A percentile compares a stretch with the other conserved stretches of the same genome.
Evolutionary conservation across 2,329 filamentous ascomycete genomes (phyloP).

Genomic region (Trichophyton verrucosum): DNA sequence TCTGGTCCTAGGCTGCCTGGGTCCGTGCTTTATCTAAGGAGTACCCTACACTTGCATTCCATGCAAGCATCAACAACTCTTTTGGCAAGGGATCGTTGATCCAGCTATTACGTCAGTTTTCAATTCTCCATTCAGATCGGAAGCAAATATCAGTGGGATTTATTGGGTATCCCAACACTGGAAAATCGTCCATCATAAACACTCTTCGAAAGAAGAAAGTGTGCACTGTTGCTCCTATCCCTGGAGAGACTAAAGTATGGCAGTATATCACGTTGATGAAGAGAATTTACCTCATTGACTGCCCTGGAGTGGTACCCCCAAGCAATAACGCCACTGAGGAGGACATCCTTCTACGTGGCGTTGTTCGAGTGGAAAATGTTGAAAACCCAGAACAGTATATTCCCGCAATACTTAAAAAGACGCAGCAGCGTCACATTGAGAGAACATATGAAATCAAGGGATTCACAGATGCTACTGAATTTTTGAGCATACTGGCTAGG

Average conservation of each 20-base stretch:
- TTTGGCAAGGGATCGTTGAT: constrained; percentile 96
- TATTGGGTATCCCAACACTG: constrained; percentile 83
- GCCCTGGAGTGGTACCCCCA: constrained; percentile 88
- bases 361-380: constrained; percentile 90
- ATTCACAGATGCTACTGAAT: constrained; percentile 64
- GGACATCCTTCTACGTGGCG: constrained; percentile 79
- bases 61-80: constrained; percentile 85
- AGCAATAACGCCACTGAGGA: constrained; percentile 71
- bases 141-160: constrained; percentile 92
- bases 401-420: constrained; percentile 62
- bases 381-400: constrained; percentile 96
- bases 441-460: constrained; percentile 81
- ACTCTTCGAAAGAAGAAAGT: constrained; percentile 90
- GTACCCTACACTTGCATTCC: constrained; percentile 87
- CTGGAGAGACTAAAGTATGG: constrained; percentile 96
- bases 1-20: constrained; percentile 65
- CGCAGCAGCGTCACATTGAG: constrained; percentile 78
- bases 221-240: constrained; percentile 84
- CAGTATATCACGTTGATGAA: constrained; percentile 96
- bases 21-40: constrained; percentile 79
- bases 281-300: constrained; percentile 89
- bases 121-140: constrained; percentile 70
- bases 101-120: constrained; percentile 83
- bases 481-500: constrained; percentile 73
- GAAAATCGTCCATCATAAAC: constrained; percentile 96